Percentiles rank a stretch among this genome's conserved stretches.
These are phyloP conservation scores for Lasiosphaeria hispida DNA, from an alignment of 495 filamentous ascomycete species.

Conservation along the genomic window DNA sequence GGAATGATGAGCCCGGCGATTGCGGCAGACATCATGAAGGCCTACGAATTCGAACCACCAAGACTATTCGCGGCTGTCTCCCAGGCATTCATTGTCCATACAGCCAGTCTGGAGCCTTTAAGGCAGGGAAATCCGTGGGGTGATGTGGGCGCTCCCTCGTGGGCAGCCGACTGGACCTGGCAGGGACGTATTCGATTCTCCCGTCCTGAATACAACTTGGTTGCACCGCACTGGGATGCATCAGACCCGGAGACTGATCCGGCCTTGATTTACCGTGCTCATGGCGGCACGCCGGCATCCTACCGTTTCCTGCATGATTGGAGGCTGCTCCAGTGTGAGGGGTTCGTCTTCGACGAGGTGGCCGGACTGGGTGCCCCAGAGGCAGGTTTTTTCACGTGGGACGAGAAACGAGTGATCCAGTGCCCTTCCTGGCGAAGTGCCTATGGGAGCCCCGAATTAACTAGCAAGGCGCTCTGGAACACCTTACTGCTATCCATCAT, in stretches of 20 bases:
- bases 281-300: neutral
- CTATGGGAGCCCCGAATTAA: constrained; percentile 9
- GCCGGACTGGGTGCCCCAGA: constrained; percentile 18
- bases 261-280: neutral
- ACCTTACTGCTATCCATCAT: constrained; percentile 15
- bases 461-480: constrained; percentile 12
- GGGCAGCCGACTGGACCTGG: constrained; percentile 28
- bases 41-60: constrained; percentile 7
- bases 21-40: constrained; percentile 7
- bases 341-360: constrained; percentile 19
- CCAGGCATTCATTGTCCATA: constrained; percentile 14
- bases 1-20: constrained; percentile 21
- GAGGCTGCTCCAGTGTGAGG: constrained; percentile 10
- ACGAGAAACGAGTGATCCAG: constrained; percentile 3
- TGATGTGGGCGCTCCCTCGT: constrained; percentile 6
- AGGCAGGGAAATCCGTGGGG: constrained; percentile 27
- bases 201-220: neutral
- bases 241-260: neutral
- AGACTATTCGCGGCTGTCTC: constrained; percentile 16
- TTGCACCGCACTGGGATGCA: neutral
- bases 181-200: neutral
- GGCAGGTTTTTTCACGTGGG: constrained; percentile 18
- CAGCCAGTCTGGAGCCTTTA: constrained; percentile 18
- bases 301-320: neutral
- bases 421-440: constrained; percentile 1